Percentiles rank a stretch among this genome's conserved stretches.
Conservation (phyloP, 78 protist genomes). For the Guillardia theta region DNA sequence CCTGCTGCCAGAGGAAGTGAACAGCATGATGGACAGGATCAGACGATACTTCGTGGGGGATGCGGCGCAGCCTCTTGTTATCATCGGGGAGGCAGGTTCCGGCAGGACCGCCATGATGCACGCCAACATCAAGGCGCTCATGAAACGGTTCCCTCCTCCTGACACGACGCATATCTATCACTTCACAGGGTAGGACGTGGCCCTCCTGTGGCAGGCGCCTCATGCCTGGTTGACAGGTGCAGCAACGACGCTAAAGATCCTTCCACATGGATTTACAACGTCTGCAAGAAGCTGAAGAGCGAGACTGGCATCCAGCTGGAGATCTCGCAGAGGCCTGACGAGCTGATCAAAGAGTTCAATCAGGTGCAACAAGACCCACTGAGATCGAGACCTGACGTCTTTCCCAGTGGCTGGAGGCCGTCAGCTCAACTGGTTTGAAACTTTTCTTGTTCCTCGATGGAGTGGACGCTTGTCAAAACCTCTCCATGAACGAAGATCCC, state of each 20-base stretch:
- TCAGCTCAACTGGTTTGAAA: neutral
- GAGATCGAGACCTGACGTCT: neutral
- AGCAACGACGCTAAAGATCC: neutral
- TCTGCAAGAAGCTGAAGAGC: neutral
- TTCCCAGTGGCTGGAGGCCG: neutral
- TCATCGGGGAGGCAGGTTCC: neutral
- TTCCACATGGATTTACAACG: neutral
- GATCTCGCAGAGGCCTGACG: neutral
- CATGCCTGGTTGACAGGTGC: neutral
- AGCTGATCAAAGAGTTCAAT: neutral
- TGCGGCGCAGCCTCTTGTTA: neutral
- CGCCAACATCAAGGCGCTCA: neutral
- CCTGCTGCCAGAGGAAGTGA: neutral
- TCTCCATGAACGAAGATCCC: neutral
- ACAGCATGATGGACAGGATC: neutral
- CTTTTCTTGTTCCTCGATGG: neutral
- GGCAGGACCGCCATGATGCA: neutral
- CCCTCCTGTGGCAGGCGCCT: neutral
- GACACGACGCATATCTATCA: neutral
- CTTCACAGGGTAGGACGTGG: neutral
- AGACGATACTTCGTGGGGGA: neutral
- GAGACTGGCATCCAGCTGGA: neutral
- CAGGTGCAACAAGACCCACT: neutral
- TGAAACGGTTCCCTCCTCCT: neutral
- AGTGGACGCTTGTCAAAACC: neutral